Evolutionary conservation across 768 basidiomycete species (phyloP), one percentile per base, ranked within the genome.

Genomic region (Serendipita sp.): DNA sequence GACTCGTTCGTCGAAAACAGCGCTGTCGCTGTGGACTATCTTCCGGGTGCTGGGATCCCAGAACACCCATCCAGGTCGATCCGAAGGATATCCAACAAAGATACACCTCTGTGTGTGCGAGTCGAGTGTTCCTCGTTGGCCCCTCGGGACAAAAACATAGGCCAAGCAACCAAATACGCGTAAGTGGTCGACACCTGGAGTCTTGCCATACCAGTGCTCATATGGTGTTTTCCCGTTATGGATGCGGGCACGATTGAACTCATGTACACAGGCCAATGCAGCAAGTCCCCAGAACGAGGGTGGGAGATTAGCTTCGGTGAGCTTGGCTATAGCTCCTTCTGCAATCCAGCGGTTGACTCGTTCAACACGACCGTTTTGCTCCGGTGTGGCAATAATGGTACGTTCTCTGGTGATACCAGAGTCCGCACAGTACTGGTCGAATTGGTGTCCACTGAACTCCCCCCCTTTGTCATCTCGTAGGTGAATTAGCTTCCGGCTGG

Each of bases 121-220:
- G 15, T 67, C 66, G 38, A 66, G 54, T n/a, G 34, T 53, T 2
- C 13, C 34, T 5, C 68, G 47, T 47, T 47, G 67, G 56, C 77
- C 71, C 64, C 73, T 74, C 62, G 71, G 73, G 4, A 76, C 68
- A 63, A 70, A 72, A 35, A 76, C 77, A 71, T 76, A 78, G 16
- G 75, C 75, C 46, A 67, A 67, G 60, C 76, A 78, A 0, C 78
- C 76, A 63, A 73, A 78, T 15, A 75, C 72, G 3, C 74, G 68
- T 28, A 79, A 69, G 66, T 76, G 70, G 0, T 68, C 69, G 13
- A 76, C 68, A 63, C 63, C 34, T 13, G 72, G 71, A 24, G 65
- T 66, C 3, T 24, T 38, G 16, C 66, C 64, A 58, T 60, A 64
- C n/a, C 56, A 68, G 8, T 30, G 32, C 45, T 68, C 67, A 65